Evolutionary conservation across 2,329 filamentous ascomycete species (phyloP).

Genomic region (Ceratocystis ficicola): DNA sequence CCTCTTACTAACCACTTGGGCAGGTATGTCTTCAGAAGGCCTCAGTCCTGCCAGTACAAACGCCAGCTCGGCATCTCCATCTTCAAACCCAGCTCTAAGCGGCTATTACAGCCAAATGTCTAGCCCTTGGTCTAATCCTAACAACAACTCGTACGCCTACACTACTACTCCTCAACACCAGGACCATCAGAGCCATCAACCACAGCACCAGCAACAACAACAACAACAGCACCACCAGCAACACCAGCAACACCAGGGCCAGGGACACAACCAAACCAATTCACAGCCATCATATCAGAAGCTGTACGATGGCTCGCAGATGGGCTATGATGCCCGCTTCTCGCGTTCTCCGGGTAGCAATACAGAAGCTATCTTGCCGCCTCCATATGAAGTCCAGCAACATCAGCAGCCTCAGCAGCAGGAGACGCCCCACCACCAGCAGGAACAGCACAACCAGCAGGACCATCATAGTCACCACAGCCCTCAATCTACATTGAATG

Average conservation of each 20-base stretch:
- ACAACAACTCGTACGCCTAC: constrained; percentile 40
- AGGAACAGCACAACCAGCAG: not conserved
- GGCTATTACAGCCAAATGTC: constrained; percentile 42
- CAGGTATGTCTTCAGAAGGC: constrained; percentile 45
- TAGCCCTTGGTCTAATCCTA: constrained; percentile 47
- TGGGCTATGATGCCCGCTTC: constrained; percentile 16
- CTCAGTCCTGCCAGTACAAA: constrained; percentile 48
- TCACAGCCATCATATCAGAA: constrained; percentile 25
- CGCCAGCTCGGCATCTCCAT: constrained; percentile 46
- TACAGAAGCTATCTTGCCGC: constrained; percentile 50
- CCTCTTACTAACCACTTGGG: constrained; percentile 14
- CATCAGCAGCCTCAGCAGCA: not conserved
- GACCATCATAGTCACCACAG: not conserved
- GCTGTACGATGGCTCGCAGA: constrained; percentile 15
- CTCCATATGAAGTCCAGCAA: constrained; percentile 54
- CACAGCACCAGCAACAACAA: constrained; percentile 20
- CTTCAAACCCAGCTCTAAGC: constrained; percentile 34
- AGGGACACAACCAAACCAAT: constrained; percentile 3
- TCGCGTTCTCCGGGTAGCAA: constrained; percentile 37
- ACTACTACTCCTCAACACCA: constrained; percentile 32
- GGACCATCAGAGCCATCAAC: constrained; percentile 26
- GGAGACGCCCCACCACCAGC: not conserved
- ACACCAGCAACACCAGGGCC: constrained; percentile 31
- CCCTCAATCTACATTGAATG: constrained; percentile 35
- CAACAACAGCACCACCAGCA: constrained; percentile 30